Evolutionary conservation across 495 filamentous ascomycete species (phyloP), one percentile per base, ranked within the genome.

Genomic region (Venustampulla echinocandica): DNA sequence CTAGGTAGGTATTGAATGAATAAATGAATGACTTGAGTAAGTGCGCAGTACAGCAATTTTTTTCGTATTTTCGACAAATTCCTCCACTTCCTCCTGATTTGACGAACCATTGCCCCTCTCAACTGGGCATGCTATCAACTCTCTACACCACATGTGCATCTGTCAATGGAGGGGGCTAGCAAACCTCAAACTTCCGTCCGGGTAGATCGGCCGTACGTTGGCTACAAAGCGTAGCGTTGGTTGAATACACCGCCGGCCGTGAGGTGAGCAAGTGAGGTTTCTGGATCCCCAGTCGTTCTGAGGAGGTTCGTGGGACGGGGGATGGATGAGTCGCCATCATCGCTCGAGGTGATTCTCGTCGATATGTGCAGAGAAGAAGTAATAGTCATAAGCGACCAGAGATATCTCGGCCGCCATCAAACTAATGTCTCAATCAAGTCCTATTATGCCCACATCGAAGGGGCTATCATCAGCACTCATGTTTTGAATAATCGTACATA

Each of bases 341-440:
- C n/a, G n/a, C 33, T 35, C 33, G 33, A 35, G n/a, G 18, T 40
- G 37, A 40, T 27, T n/a, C 21, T 24, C 44, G 21, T 0, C 6
- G 42, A 21, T n/a, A 45, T 54, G 33, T 34, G 24, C 20, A 54
- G 46, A 49, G 39, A 45, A 54, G 45, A 46, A 44, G 36, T 54
- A 53, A 13, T 52, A 47, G 44, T 53, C 9, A 28, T 49, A 20
- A 37, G 17, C 22, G 41, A 30, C 45, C 21, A 47, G 33, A 25
- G 11, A 40, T 14, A 24, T 36, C 45, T 47, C 36, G 17, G 45
- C 10, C 13, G 36, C 45, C n/a, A 40, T n/a, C 33, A 32, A 46
- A 37, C 32, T n/a, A n/a, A n/a, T n/a, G n/a, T n/a, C n/a, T 34
- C 49, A 36, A 58, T 58, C 55, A 58, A 37, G 55, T 58, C 55